phyloP scores from a whole-genome alignment of 371 early-diverging fungal genomes.

The Enterocytospora artemiae region DNA sequence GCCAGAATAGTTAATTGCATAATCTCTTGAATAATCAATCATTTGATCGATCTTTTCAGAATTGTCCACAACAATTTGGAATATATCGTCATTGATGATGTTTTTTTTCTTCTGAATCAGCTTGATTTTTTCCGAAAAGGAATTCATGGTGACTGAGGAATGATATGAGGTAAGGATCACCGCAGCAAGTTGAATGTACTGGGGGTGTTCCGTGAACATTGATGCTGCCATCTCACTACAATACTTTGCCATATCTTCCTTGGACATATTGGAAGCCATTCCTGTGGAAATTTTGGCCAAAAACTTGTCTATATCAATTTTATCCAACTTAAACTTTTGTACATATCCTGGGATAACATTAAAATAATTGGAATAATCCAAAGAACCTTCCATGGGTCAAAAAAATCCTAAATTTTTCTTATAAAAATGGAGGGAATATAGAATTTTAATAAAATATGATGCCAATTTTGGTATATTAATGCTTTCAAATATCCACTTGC shows the following conservation, averaged over 20 bases:
- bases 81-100: slow-evolving; percentile 70
- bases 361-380: not conserved
- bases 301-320: slow-evolving; percentile 4
- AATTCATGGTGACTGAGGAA: slow-evolving; percentile 82
- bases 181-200: slow-evolving; percentile 87
- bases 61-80: slow-evolving; percentile 65
- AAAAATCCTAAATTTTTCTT: no score
- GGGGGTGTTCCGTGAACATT: slow-evolving; percentile 76
- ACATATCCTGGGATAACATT: not conserved
- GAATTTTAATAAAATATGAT: no score
- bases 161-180: slow-evolving; percentile 88
- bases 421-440: no score
- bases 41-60: slow-evolving; percentile 72
- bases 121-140: slow-evolving; percentile 74
- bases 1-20: slow-evolving; percentile 88
- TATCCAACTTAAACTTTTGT: not conserved
- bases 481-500: no score
- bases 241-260: slow-evolving; percentile 13
- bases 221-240: slow-evolving; percentile 43
- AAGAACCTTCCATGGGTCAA: not conserved
- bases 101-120: slow-evolving; percentile 72
- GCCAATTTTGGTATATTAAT: no score
- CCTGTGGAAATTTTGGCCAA: slow-evolving; percentile 23
- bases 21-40: slow-evolving; percentile 86
- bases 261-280: slow-evolving; percentile 30